Percentiles rank a stretch among this genome's conserved stretches.
Evolutionary conservation across 306 rosid species (phyloP).

Genomic region (Coriaria nepalensis): DNA sequence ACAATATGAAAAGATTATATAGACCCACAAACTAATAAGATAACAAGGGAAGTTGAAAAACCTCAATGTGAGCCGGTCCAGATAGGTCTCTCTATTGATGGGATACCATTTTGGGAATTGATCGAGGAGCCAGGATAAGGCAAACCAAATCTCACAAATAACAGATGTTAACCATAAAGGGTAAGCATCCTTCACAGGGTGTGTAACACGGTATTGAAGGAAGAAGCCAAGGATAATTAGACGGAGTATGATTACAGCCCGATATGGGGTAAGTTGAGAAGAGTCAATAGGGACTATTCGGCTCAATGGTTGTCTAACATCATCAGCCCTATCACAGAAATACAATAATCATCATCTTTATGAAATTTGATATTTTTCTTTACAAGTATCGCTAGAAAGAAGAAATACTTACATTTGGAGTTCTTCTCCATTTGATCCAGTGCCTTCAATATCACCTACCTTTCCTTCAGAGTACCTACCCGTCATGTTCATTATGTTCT

Average conservation of each 20-base stretch:
- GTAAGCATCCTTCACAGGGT: slow-evolving; percentile 92
- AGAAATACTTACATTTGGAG: slow-evolving; percentile 60
- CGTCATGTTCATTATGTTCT: slow-evolving; percentile 60
- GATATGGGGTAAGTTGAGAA: slow-evolving; percentile 85
- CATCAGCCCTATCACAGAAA: slow-evolving; percentile 67
- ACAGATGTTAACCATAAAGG: slow-evolving; percentile 84
- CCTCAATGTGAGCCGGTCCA: slow-evolving; percentile 86
- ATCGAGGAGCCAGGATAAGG: slow-evolving; percentile 93
- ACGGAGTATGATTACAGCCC: slow-evolving; percentile 77
- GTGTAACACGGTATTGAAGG: slow-evolving; percentile 92
- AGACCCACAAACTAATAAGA: too few relatives aligned
- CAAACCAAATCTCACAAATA: slow-evolving; percentile 99
- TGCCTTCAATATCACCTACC: slow-evolving; percentile 94
- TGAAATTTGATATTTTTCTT: not conserved
- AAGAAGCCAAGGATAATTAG: slow-evolving; percentile 89
- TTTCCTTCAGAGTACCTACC: slow-evolving; percentile 76
- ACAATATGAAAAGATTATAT: too few relatives aligned
- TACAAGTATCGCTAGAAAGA: not conserved
- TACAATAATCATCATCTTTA: slow-evolving; percentile 4
- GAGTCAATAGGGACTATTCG: slow-evolving; percentile 86
- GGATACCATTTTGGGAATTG: slow-evolving; percentile 99
- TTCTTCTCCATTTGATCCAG: slow-evolving; percentile 98
- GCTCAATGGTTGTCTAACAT: slow-evolving; percentile 89
- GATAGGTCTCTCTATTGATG: slow-evolving; percentile 86
- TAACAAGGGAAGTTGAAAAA: slow-evolving; percentile 13